phyloP scores from a whole-genome alignment of 192 early-diverging fungal genomes.

The Fimicolochytrium jonesii region DNA sequence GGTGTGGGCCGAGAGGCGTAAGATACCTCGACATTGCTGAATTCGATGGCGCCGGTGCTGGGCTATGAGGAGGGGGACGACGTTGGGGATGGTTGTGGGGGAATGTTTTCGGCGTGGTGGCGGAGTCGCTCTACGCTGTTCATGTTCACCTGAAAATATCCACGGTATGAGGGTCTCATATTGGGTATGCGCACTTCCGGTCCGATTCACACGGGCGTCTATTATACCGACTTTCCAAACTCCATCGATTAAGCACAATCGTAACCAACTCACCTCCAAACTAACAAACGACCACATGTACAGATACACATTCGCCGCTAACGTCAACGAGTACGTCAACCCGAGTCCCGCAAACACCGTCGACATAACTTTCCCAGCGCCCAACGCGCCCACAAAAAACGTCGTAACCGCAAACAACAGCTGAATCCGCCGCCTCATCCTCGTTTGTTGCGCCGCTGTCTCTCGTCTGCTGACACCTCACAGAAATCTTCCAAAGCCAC shows the following conservation, averaged over 20 bases:
- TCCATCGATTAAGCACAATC: no score
- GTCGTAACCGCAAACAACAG: not conserved
- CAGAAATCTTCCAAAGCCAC: no score
- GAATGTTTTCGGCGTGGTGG: conserved; percentile 34
- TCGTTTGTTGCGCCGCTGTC: no score
- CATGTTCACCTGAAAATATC: conserved; percentile 4
- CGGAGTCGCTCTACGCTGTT: conserved; percentile 42
- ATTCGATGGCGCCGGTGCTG: conserved; percentile 29
- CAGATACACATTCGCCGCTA: not conserved
- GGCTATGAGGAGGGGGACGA: conserved; percentile 39
- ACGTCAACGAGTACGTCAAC: not conserved
- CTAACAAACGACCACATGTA: not conserved
- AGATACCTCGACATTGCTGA: conserved; percentile 27
- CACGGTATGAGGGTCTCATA: no score
- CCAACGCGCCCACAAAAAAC: not conserved
- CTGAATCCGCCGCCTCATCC: not conserved
- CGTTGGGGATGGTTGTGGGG: conserved; percentile 15
- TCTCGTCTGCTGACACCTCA: no score
- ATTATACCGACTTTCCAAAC: no score
- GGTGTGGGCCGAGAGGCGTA: conserved; percentile 25
- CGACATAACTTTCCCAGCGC: not conserved
- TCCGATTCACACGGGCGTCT: no score
- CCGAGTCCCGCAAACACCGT: not conserved
- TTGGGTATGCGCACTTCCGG: no score
- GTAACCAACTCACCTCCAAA: not conserved